Evolutionary conservation across 495 filamentous ascomycete species (phyloP), one percentile per base, ranked within the genome.

Genomic region (Tetracladium setigerum): DNA sequence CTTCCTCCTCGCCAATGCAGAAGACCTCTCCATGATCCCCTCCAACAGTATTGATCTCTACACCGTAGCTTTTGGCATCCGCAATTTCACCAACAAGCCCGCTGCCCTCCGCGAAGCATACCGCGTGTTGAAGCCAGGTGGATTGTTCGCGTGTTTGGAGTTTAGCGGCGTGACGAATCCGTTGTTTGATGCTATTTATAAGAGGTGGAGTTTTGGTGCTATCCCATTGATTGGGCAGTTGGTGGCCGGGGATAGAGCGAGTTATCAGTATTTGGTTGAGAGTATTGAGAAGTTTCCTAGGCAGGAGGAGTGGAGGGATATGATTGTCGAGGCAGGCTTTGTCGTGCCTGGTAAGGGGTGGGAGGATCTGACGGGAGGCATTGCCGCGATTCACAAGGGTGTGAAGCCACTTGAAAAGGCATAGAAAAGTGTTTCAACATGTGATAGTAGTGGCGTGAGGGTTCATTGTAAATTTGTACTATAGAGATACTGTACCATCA

Each of bases 191-290:
- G 79, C 76, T n/a, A 62, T 91, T 2, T 98, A 98, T 68, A 94
- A 95, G 73, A 71, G 87, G 45, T 98, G 95, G 87, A 95, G 88
- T 54, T 98, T 97, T 66, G 73, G 79, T 41, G 87, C 88, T 13
- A 98, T 98, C 53, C 92, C 92, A 2, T 57, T 98, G 38, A 95
- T 98, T 62, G 92, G 92, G 14, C 90, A 98, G 69, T 54, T 98
- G 53, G 90, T 98, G 27, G 94, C 92, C 3, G 91, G 86, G 2
- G 92, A 98, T 62, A 73, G 92, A 41, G 89, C 89, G 55, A 95
- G 88, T 60, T 98, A 98, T 65, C 94, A 97, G 77, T 98, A 98
- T 69, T 67, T 98, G 31, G 94, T 97, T 19, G 92, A 98, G 77
- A 95, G 88, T 67, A 97, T 98, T 68, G 89, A 95, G 70, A 69